Base-by-base conservation (phyloP, 2,329 filamentous ascomycete species). In the Colletotrichum sublineola region DNA sequence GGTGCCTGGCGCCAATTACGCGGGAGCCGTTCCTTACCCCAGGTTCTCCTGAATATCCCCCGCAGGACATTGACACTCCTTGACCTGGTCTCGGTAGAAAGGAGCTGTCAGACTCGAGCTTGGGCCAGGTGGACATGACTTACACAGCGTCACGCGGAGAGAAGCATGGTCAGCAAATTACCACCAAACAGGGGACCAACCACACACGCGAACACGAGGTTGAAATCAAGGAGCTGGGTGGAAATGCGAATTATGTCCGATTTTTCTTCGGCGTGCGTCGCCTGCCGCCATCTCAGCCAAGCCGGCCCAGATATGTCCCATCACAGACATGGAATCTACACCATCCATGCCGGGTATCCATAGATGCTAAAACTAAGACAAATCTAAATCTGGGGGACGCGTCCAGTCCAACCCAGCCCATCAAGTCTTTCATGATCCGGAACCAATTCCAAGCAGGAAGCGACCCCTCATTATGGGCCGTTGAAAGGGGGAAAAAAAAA, bases 231-330 rank as follows among this genome's bases (percentile, higher is more conserved):
- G 42, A 52, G 44, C 14, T 24, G 44, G 40, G 24, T 56, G 56
- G 48, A 64, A 73, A 50, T 42, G 70, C 70, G 70, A 73, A 73
- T 61, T 65, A 56, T 73, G 60, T 73, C 70, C 55, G 53, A 65
- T 73, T 61, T 18, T 48, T 42, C 36, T 40, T 65, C 46, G 40
- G 24, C 60, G 20, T 60, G 53, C 65, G 58, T 64, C 36, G 52
- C 50, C 56, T 42, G 53, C 55, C n/a, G 11, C 33, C 29, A 56
- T n/a, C 24, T 29, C 58, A 12, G 60, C 67, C 55, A 55, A 56
- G 53, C 48, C 57, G 24, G 46, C 46, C 48, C 48, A 68, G 40
- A 61, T 56, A 24, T 40, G 42, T 56, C 56, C 48, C 56, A 20
- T 29, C 55, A 42, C 68, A 33, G 57, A 60, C 62, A 70, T n/a